phyloP scores from a whole-genome alignment of 2,329 filamentous ascomycete genomes.

The Diaporthe eres region DNA sequence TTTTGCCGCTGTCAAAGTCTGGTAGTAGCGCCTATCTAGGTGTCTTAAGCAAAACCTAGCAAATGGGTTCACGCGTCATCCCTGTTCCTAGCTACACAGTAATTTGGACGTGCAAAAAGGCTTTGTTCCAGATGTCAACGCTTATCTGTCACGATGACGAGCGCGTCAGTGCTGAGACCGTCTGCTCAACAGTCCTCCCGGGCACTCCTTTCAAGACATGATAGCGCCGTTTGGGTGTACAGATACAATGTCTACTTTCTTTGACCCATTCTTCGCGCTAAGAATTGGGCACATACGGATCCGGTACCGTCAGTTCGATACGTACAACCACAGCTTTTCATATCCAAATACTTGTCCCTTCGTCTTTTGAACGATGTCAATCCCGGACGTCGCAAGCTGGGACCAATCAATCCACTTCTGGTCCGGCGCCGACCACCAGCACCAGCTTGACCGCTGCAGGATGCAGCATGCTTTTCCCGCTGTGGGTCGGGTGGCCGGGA shows the following conservation, averaged over 20 bases:
- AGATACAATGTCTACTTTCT: constrained; percentile 13
- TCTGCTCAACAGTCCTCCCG: constrained; percentile 1
- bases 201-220: not conserved
- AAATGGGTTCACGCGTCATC: constrained; percentile 3
- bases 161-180: constrained; percentile 9
- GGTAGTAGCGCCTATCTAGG: not conserved
- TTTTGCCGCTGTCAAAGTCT: constrained; percentile 6
- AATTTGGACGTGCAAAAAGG: not conserved
- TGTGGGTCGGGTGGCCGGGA: constrained; percentile 33
- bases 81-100: constrained; percentile 8
- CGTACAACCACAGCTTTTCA: not conserved
- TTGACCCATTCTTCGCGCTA: constrained; percentile 15
- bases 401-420: constrained; percentile 7
- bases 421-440: constrained; percentile 3
- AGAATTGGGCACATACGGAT: constrained; percentile 11
- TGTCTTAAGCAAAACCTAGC: constrained; percentile 12
- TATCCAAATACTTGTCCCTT: not conserved
- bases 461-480: constrained; percentile 34
- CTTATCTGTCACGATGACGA: constrained; percentile 18
- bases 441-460: constrained; percentile 28
- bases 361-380: not conserved
- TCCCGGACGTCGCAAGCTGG: constrained; percentile 1
- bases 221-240: constrained; percentile 1
- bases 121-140: constrained; percentile 14
- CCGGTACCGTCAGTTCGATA: not conserved